Evolutionary conservation across 2,329 filamentous ascomycete genomes (phyloP), one percentile per base, ranked within the genome.

Genomic region (Fusarium stilboides): DNA sequence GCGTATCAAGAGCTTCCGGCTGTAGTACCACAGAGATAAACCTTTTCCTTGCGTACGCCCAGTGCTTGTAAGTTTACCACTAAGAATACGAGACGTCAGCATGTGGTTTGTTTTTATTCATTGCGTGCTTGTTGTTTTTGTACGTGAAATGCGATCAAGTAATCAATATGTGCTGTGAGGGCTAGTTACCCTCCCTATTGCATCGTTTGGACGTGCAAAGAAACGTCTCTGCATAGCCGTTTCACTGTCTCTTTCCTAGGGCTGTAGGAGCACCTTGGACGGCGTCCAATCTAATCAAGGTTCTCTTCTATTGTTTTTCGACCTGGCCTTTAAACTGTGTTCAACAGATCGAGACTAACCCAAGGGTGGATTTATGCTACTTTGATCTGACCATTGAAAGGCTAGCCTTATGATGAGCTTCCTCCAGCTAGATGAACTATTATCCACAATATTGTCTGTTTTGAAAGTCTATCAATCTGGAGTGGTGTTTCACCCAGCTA

Each of bases 391-490:
- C 53, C 34, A 14, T 31, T 43, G 17, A 34, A 37, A 19, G 44
- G 26, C 43, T 62, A 63, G 52, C 53, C 42, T 62, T 31, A n/a
- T 33, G 28, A 57, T 63, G 59, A 54, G 34, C 45, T 36, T 47
- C 39, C 17, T 20, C 28, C 22, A 37, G 9, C 36, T 33, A 8
- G 52, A n/a, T 37, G 10, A 31, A 31, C 28, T 13, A 39, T 43
- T 37, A 57, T 57, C 60, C 60, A 63, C 58, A 39, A 19, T 57
- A 33, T 57, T 20, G 28, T 56, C 8, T 63, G 60, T 63, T 63
- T 57, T 63, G 58, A 40, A 63, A 57, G 43, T 26, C 22, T 47
- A 57, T 22, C 44, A 37, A 63, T 47, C 43, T 63, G 36, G 43
- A 62, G 58, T 57, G 37, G 57, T 63, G 34, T 57, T 55, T 47